Base-by-base conservation (phyloP, 169 alveolate species). In the Plasmodium falciparum region DNA sequence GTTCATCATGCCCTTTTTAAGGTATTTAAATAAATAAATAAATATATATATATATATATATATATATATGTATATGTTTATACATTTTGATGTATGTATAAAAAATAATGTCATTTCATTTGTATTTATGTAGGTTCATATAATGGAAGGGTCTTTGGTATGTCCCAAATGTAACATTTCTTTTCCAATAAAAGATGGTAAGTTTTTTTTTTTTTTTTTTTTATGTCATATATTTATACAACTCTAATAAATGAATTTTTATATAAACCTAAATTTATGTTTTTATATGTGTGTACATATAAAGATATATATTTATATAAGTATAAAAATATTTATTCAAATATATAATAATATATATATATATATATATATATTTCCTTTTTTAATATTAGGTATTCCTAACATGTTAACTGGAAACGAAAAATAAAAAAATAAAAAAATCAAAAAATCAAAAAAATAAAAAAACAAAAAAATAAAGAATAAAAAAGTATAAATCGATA, bases 181-280 rank as follows among this genome's bases (percentile, higher is more conserved):
- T 49, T 94, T 91, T 86, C 90, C 67, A n/a, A 93, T 94, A 45
- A 91, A 74, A 56, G 94, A 94, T 54, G 96, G 96, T 94, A 74
- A 11, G 88, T 39, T 2, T 39, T n/a, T 33, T 58, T 62, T 26
- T 54, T 26, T 54, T 8, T 22, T 39, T 22, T 26, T 17, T 15
- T 3, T 54, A 1, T 94, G 9, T 39, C 47, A 39, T 39, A 39
- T 39, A 7, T 39, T 39, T 39, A 83, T 33, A 17, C 62, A 39
- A 39, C 47, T 5, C 47, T 39, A 39, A 39, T 39, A 39, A 39
- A 29, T 43, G 49, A 26, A 52, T 33, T n/a, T 12, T 11, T 3
- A n/a, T 20, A 73, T 17, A 39, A 11, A 39, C 22, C 0, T 39
- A 54, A 43, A 15, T 50, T 26, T 15, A 26, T 74, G 50, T 65